phyloP scores from a whole-genome alignment of 1,284 basidiomycete genomes.

The Apiotrichum domesticum region DNA sequence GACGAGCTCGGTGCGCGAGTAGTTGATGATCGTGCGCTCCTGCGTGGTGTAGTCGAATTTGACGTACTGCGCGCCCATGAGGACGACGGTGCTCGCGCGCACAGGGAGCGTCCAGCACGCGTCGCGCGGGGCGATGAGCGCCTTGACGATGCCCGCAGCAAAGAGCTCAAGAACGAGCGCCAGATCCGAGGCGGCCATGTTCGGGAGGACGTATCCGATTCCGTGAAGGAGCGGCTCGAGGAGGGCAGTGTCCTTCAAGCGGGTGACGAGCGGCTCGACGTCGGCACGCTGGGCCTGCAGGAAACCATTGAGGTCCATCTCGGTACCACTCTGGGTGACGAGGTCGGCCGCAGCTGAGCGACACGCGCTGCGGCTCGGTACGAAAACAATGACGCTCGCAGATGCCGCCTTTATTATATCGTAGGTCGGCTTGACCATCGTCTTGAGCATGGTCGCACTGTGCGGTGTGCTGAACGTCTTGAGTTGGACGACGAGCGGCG shows the following conservation, averaged over 20 bases:
- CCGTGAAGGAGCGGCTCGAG: conserved; percentile 76
- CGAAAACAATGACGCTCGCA: conserved; percentile 73
- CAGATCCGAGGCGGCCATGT: conserved; percentile 65
- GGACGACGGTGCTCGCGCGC: conserved; percentile 70
- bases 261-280: conserved; percentile 58
- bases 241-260: conserved; percentile 62
- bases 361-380: conserved; percentile 79
- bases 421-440: conserved; percentile 88
- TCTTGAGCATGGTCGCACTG: conserved; percentile 79
- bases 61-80: conserved; percentile 88
- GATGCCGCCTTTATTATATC: conserved; percentile 51
- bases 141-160: conserved; percentile 70
- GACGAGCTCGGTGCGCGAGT: conserved; percentile 71
- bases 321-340: conserved; percentile 77
- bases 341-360: conserved; percentile 72
- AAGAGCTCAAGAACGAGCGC: conserved; percentile 75
- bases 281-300: conserved; percentile 57
- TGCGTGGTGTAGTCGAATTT: conserved; percentile 46
- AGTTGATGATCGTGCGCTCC: conserved; percentile 70
- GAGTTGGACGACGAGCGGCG: conserved; percentile 63
- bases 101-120: conserved; percentile 81
- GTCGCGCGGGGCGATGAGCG: conserved; percentile 75
- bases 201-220: conserved; percentile 77
- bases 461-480: conserved; percentile 82
- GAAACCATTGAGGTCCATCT: conserved; percentile 68